These are phyloP conservation scores for Coemansia sp. DNA, from an alignment of 371 early-diverging fungal species.

Conservation along the genomic window DNA sequence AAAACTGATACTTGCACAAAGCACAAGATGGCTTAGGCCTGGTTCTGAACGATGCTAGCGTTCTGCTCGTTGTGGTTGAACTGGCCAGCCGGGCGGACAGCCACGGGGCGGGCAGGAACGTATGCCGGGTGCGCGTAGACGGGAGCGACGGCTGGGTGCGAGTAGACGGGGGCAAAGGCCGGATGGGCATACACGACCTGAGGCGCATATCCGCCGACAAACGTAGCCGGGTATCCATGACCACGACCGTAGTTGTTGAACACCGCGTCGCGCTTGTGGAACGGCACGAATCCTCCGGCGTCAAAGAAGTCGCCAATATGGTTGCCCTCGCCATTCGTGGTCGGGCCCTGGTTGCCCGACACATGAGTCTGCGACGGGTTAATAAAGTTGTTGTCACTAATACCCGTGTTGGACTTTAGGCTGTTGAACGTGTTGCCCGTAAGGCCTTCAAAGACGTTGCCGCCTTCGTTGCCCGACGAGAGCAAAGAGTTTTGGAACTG, in stretches of 20 bases:
- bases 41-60: slow-evolving; percentile 43
- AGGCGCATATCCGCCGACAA: slow-evolving; percentile 12
- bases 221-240: not conserved
- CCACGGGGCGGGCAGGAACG: not conserved
- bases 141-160: slow-evolving; percentile 8
- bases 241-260: slow-evolving; percentile 33
- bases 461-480: slow-evolving; percentile 22
- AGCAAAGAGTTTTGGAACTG: slow-evolving; percentile 38
- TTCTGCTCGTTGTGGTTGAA: slow-evolving; percentile 37
- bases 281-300: not conserved
- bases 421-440: slow-evolving; percentile 29
- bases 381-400: slow-evolving; percentile 35
- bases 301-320: slow-evolving; percentile 27
- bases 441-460: slow-evolving; percentile 28
- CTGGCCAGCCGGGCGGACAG: slow-evolving; percentile 10
- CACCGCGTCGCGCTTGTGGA: slow-evolving; percentile 28
- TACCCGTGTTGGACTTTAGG: slow-evolving; percentile 20
- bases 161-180: slow-evolving; percentile 7
- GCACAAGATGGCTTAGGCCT: slow-evolving; percentile 15
- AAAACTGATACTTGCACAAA: not conserved
- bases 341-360: slow-evolving; percentile 36
- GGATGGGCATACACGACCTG: slow-evolving; percentile 5
- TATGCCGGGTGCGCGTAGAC: slow-evolving; percentile 9
- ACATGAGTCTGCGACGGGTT: slow-evolving; percentile 37
- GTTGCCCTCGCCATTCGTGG: slow-evolving; percentile 43